phyloP scores from a whole-genome alignment of 768 basidiomycete genomes.

The Lactifluus subvellereus region DNA sequence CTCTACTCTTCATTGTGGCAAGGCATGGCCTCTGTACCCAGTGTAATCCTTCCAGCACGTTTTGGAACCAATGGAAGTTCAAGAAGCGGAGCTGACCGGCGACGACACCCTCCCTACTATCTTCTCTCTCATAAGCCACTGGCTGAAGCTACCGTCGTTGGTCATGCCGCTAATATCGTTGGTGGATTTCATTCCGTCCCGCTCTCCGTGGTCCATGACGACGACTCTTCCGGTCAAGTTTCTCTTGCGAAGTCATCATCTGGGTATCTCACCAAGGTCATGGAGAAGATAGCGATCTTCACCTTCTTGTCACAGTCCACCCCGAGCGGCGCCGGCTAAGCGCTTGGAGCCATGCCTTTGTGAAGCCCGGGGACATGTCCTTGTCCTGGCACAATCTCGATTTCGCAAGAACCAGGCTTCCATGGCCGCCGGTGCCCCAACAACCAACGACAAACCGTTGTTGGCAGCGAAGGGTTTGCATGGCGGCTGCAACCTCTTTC shows the following conservation, averaged over 20 bases:
- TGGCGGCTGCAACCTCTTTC: constrained; percentile 17
- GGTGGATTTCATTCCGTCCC: constrained; percentile 37
- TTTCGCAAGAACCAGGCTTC: constrained; percentile 37
- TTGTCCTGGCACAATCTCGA: constrained; percentile 32
- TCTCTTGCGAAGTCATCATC: constrained; percentile 59
- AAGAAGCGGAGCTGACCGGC: constrained; percentile 59
- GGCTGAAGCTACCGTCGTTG: constrained; percentile 66
- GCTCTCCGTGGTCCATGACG: constrained; percentile 17
- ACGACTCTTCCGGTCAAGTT: constrained; percentile 44
- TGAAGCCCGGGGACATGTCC: constrained; percentile 53
- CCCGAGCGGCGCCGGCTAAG: constrained; percentile 47
- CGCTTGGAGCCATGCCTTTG: constrained; percentile 68
- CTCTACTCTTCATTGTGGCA: constrained; percentile 73
- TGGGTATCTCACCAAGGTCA: constrained; percentile 47
- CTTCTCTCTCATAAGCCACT: constrained; percentile 76
- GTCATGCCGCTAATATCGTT: constrained; percentile 55
- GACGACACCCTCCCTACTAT: constrained; percentile 69
- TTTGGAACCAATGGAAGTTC: constrained; percentile 58
- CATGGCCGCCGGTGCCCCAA: constrained; percentile 18
- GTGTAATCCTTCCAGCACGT: constrained; percentile 73
- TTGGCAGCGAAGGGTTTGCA: constrained; percentile 18
- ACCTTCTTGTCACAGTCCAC: constrained; percentile 56
- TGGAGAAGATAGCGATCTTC: constrained; percentile 39
- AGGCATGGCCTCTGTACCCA: constrained; percentile 76
- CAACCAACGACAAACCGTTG: constrained; percentile 25